phyloP scores from a whole-genome alignment of 352 stramenopile species.

The Phytopythium helicoides region DNA sequence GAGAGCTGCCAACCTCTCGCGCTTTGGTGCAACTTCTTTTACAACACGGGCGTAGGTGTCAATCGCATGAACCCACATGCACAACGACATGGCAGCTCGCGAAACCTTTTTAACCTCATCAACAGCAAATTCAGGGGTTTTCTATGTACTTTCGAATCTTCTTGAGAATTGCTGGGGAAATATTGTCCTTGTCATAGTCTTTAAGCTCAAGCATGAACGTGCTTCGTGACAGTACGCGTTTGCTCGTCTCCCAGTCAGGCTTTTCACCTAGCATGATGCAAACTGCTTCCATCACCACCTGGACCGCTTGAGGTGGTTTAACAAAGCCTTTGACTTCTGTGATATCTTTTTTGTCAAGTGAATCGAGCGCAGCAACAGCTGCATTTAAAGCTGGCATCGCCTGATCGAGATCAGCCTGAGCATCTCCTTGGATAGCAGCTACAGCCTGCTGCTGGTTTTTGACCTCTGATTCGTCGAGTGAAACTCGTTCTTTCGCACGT shows the following conservation, averaged over 20 bases:
- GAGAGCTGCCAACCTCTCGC: constrained; percentile 64
- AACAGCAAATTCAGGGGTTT: constrained; percentile 75
- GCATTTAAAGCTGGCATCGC: constrained; percentile 74
- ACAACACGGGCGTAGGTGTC: constrained; percentile 75
- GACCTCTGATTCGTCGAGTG: constrained; percentile 53
- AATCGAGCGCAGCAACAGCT: constrained; percentile 71
- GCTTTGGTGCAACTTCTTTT: constrained; percentile 79
- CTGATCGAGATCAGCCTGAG: constrained; percentile 68
- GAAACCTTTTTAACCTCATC: constrained; percentile 86
- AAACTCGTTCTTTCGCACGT: constrained; percentile 45
- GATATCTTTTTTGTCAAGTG: constrained; percentile 86
- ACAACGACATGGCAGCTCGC: constrained; percentile 76
- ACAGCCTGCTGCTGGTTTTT: constrained; percentile 69
- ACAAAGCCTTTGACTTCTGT: constrained; percentile 86
- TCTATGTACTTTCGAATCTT: constrained; percentile 82
- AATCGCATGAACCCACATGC: constrained; percentile 87
- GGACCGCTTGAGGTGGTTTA: constrained; percentile 78
- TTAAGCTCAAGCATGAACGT: constrained; percentile 84
- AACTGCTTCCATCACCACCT: constrained; percentile 86
- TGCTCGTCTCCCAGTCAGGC: constrained; percentile 82
- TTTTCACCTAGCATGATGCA: constrained; percentile 88
- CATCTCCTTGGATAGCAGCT: constrained; percentile 60
- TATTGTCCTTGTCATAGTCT: constrained; percentile 86
- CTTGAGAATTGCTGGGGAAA: constrained; percentile 57
- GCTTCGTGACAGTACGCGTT: constrained; percentile 65